These are phyloP conservation scores for Sugiyamaella novakii DNA, from an alignment of 1,139 yeast genomes.

Conservation along the genomic window DNA sequence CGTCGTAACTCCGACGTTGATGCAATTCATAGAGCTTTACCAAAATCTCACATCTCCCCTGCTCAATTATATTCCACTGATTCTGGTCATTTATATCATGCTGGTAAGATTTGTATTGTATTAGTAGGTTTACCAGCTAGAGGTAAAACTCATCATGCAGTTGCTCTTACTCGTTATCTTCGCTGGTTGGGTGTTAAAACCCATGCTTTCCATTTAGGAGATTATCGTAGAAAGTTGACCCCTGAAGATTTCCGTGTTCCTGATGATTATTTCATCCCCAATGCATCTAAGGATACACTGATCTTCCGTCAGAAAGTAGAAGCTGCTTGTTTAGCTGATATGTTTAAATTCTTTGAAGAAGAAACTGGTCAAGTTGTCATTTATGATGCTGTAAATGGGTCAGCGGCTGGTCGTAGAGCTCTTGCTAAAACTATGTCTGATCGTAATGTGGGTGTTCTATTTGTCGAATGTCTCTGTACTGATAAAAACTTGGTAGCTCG, in stretches of 20 bases:
- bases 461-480: conserved; percentile 85
- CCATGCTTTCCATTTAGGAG: conserved; percentile 89
- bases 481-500: conserved; percentile 68
- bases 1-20: conserved; percentile 38
- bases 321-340: conserved; percentile 67
- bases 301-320: conserved; percentile 62
- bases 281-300: conserved; percentile 59
- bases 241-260: conserved; percentile 54
- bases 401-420: conserved; percentile 64
- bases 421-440: conserved; percentile 57
- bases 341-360: conserved; percentile 66
- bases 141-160: conserved; percentile 92
- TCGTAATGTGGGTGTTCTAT: conserved; percentile 71
- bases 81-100: conserved; percentile 87
- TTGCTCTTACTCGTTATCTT: conserved; percentile 84
- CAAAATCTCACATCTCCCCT: conserved; percentile 49
- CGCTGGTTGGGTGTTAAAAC: conserved; percentile 94
- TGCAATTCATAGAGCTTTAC: conserved; percentile 38
- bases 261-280: conserved; percentile 69
- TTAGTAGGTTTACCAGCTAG: conserved; percentile 95
- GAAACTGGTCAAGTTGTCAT: conserved; percentile 92
- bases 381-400: conserved; percentile 92
- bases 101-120: conserved; percentile 88
- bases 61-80: conserved; percentile 92
- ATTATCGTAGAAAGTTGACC: conserved; percentile 69